phyloP scores from a whole-genome alignment of 345 rosid species.

The Rhodomyrtus tomentosa region DNA sequence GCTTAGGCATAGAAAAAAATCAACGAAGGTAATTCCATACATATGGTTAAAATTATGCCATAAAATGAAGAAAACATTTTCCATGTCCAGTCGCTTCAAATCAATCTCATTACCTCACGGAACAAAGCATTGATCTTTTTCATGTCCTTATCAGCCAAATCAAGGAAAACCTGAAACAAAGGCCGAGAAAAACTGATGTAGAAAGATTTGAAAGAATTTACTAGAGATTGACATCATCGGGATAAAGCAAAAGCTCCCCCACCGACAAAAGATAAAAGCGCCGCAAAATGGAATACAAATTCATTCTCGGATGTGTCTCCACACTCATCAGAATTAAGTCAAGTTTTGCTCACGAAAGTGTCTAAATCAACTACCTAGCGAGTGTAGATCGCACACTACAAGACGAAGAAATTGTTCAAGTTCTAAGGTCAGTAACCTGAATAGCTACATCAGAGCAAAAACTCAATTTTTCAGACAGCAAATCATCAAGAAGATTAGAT shows the following conservation, averaged over 20 bases:
- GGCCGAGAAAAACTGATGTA: not conserved
- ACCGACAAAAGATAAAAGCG: not conserved
- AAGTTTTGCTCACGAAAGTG: not conserved
- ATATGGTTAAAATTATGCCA: not conserved
- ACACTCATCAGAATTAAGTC: not conserved
- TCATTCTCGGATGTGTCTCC: not conserved
- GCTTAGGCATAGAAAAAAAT: not conserved
- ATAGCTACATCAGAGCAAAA: not conserved
- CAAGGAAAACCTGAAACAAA: conserved; percentile 67
- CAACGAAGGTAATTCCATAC: not conserved
- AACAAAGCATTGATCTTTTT: conserved; percentile 68
- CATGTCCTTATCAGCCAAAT: conserved; percentile 71
- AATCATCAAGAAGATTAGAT: not conserved
- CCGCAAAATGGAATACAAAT: not conserved
- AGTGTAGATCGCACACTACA: not conserved
- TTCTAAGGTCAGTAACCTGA: not conserved
- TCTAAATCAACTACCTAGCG: not conserved
- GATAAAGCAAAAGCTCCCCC: not conserved
- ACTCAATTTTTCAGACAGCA: not conserved
- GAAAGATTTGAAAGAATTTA: not conserved
- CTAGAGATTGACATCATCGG: not conserved
- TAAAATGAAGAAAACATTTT: not conserved
- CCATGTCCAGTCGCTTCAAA: not conserved
- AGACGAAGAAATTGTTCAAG: not conserved
- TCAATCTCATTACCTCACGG: conserved; percentile 45